Evolutionary conservation across 164 flowering plant genomes (phyloP), one percentile per base, ranked within the genome.

Genomic region (Hamamelis virginiana): DNA sequence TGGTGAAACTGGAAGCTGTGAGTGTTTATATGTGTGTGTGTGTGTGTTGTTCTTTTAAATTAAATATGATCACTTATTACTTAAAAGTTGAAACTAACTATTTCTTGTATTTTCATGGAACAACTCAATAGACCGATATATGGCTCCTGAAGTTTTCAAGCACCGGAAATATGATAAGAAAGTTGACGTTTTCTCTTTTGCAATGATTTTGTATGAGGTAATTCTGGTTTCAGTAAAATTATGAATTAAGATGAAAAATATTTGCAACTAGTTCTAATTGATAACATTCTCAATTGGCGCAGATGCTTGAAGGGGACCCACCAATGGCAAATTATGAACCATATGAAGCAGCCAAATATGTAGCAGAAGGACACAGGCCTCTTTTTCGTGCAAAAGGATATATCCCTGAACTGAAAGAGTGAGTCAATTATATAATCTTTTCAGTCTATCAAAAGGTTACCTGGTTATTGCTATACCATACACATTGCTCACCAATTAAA

Each of bases 81-180:
- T 69, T 58, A 22, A n/a, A 27, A 26, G 70, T 77, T n/a, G n/a
- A n/a, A n/a, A n/a, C n/a, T 46, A 61, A 13, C 16, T 61, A 27
- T 19, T 69, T 22, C 18, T 48, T 53, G 0, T 65, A 46, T 70
- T 47, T n/a, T 41, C 11, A 27, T 74, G 79, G 14, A 70, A 62
- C 58, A 50, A 66, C 58, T 66, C 44, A 69, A 69, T 75, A 96
- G 99, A 96, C 71, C 90, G 97, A 22, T 96, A 96, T 70, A 96
- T 96, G 99, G 99, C 99, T 75, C 99, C 98, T 69, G 99, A 96
- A 78, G 97, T 96, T 60, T 96, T 96, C 83, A 96, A 87, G 85
- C 99, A 96, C 80, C 83, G 97, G 67, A 93, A 80, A 73, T 96
- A 96, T 75, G 99, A 96, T 72, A 96, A 96, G 85, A 96, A 93